Evolutionary conservation across 805 yeast species (phyloP), one percentile per base, ranked within the genome.

Genomic region (Starmerella khaoyaiensis): DNA sequence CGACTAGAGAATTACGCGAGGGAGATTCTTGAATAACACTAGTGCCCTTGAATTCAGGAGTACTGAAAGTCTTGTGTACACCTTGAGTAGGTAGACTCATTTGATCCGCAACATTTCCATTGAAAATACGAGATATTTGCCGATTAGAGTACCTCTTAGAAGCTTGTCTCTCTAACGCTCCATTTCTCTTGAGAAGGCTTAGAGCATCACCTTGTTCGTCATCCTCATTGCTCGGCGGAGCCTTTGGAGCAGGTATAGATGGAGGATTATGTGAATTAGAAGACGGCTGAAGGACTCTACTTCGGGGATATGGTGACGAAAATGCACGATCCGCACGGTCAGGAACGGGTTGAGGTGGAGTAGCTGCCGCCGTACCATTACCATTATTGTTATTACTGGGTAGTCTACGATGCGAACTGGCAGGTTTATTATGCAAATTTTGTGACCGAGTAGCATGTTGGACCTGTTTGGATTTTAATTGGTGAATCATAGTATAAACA

Each of bases 61-160:
- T 34, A 9, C 28, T 21, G 11, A 49, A 35, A 3, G 44, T 28
- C 15, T 36, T 32, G 33, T 51, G 51, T 12, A 49, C 37, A 14
- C 33, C 36, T 2, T 41, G 28, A 1, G 55, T 51, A 2, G 54
- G 54, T 27, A 50, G 35, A 22, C 30, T 21, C 20, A 28, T 35
- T 15, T 40, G 28, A 9, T 41, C 47, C 3, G 40, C 30, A 10
- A 44, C 37, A 11, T 39, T 41, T 20, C 52, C 50, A 22, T 44
- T 46, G 31, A 42, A 34, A 15, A 80, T 64, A 50, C 79, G 80
- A 1, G 93, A 82, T 58, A 77, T 76, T 52, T 87, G 97, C 44
- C 86, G 87, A 0, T 96, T 95, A 4, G 95, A 83, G 54, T 79
- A 87, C 38, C 98, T 65, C 49, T 87, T 78, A 0, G 96, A 86